Evolutionary conservation across 2,329 filamentous ascomycete species (phyloP), one percentile per base, ranked within the genome.

Genomic region (Trichoderma simmonsii): DNA sequence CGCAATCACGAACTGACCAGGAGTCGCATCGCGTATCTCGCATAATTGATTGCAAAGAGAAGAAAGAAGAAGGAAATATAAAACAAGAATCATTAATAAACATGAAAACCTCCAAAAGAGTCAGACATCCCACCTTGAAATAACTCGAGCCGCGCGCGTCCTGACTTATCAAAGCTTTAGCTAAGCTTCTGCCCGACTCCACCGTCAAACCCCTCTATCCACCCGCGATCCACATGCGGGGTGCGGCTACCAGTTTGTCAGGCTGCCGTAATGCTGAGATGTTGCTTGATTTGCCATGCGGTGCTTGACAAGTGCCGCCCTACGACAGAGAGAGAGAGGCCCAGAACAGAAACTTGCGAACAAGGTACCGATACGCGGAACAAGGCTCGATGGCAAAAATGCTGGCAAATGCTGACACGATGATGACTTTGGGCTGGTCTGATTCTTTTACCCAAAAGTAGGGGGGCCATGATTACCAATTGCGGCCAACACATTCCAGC

Each of bases 261-360:
- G 77, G 75, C 73, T 79, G 73, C 71, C 76, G 77, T 79, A 78
- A 79, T 79, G 64, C 71, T 72, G 64, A 68, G 34, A 57, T 51
- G 14, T 62, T 48, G 43, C 12, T 24, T 18, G 34, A 5, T 24
- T 59, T 56, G 30, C 8, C 43, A 54, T 14, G 21, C 26, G 14
- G 7, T 30, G 54, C 48, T 54, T 54, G 48, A 3, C 11, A 54
- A 54, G n/a, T 54, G 48, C 21, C 48, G 48, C 48, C 43, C 43
- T 54, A 54, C 48, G 28, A 30, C 15, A 34, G 26, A 32, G 28
- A 43, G 3, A 18, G 28, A 3, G 15, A 39, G 39, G 39, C 39
- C n/a, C 26, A 6, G n/a, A 30, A 60, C 28, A 36, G 34, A 15
- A 36, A 36, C 34, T 36, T 18, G 26, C n/a, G 18, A 39, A 39